A percentile compares a stretch with the other conserved stretches of the same genome.
phyloP scores from a whole-genome alignment of 2,329 filamentous ascomycete genomes.

The Monosporascus sp. region DNA sequence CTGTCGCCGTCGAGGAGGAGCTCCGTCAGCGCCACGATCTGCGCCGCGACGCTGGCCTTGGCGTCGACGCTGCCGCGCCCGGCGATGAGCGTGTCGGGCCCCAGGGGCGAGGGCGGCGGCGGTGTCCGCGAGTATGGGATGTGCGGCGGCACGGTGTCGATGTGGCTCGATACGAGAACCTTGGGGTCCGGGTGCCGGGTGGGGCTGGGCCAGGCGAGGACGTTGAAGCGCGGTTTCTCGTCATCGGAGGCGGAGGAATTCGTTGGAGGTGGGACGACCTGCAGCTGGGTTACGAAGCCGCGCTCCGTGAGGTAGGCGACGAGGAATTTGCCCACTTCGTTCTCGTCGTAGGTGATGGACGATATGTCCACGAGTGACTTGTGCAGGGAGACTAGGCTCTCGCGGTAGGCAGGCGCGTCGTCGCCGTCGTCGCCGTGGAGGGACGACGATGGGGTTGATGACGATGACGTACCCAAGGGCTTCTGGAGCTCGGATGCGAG shows the following conservation, averaged over 20 bases:
- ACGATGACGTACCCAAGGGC: conserved; percentile 5
- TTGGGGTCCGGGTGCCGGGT: conserved; percentile 44
- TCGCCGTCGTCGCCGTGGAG: conserved; percentile 3
- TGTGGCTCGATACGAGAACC: conserved; percentile 72
- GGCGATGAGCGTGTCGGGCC: conserved; percentile 49
- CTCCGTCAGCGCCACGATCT: conserved; percentile 60
- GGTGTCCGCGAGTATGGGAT: conserved; percentile 59
- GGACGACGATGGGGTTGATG: background rate
- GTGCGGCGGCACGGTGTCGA: conserved; percentile 72
- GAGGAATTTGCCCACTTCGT: conserved; percentile 64
- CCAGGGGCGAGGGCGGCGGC: conserved; percentile 32
- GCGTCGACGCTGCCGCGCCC: conserved; percentile 73
- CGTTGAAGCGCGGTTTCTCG: conserved; percentile 58
- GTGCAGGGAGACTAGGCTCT: conserved; percentile 65
- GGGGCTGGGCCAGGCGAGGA: conserved; percentile 64
- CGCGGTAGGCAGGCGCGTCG: conserved; percentile 34
- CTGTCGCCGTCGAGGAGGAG: conserved; percentile 40
- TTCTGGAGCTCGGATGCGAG: conserved; percentile 9
- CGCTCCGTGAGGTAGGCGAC: conserved; percentile 54
- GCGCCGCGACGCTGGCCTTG: conserved; percentile 66
- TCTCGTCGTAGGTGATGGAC: conserved; percentile 68
- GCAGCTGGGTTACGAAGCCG: conserved; percentile 39
- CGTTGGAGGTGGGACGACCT: conserved; percentile 33
- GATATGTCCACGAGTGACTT: conserved; percentile 68
- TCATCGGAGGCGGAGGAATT: conserved; percentile 23